phyloP scores from a whole-genome alignment of 768 basidiomycete species.

The Xerocomus brunneocitrinus region DNA sequence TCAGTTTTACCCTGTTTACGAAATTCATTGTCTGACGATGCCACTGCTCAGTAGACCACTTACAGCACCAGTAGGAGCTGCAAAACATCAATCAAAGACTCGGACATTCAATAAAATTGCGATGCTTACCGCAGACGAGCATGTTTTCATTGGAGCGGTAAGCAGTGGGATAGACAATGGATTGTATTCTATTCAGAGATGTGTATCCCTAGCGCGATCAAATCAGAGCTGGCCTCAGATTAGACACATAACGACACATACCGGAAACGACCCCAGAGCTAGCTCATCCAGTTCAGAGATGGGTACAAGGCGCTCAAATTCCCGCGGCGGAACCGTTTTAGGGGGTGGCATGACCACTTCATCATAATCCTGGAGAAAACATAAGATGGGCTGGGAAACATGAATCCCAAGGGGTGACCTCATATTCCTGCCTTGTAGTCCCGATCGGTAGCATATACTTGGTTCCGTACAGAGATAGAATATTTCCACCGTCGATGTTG shows the following conservation, averaged over 20 bases:
- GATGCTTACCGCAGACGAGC: constrained; percentile 50
- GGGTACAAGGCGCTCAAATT: constrained; percentile 64
- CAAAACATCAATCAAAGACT: neutral
- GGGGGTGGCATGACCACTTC: constrained; percentile 90
- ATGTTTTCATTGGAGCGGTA: constrained; percentile 96
- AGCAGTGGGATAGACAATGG: constrained; percentile 89
- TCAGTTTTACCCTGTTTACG: constrained; percentile 86
- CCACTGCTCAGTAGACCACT: constrained; percentile 27
- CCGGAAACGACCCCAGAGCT: constrained; percentile 80
- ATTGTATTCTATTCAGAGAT: constrained; percentile 89
- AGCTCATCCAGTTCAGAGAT: constrained; percentile 74
- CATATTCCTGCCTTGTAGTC: constrained; percentile 60
- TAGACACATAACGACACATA: constrained; percentile 31
- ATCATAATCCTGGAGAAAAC: constrained; percentile 64
- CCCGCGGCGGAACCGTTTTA: constrained; percentile 65
- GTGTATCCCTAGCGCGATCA: constrained; percentile 62
- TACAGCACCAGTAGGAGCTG: constrained; percentile 97
- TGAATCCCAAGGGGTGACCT: constrained; percentile 42
- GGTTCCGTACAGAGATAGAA: constrained; percentile 65
- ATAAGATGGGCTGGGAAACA: constrained; percentile 6
- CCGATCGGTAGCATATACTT: constrained; percentile 82
- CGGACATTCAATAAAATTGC: neutral
- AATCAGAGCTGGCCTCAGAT: neutral
- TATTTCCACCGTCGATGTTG: constrained; percentile 51
- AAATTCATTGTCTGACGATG: constrained; percentile 2